Base-by-base conservation (phyloP, 495 filamentous ascomycete genomes). In the Echria macrotheca region DNA sequence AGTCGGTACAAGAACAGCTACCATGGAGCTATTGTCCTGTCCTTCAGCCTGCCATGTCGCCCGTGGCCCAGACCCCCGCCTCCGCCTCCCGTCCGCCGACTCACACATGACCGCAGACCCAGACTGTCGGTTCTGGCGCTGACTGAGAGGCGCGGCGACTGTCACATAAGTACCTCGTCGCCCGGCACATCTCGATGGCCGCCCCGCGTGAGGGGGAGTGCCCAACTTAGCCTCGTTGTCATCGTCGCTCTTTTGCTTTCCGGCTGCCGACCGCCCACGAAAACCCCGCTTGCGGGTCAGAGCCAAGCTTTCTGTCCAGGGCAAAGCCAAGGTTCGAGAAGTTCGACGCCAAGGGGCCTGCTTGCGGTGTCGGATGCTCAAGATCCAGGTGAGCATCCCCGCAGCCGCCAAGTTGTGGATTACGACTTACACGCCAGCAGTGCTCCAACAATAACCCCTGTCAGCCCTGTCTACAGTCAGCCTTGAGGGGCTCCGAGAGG, bases 321-420 rank as follows among this genome's bases (percentile, higher is more conserved):
- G 82, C 41, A 75, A 81, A 29, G 74, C 80, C 52, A 82, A 86
- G 61, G 83, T 86, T 9, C 75, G 80, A 53, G 76, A 80, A 45
- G 77, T 87, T 17, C 69, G 83, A 44, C 85, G 85, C 53, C 69
- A 73, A 17, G 83, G 85, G n/a, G 84, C 85, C 5, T 89, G 84
- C 56, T 78, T 87, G 50, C 70, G 82, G 52, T 88, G 83, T 65
- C 73, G 80, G 17, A 84, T 88, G 77, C 70, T 89, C 4, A 86
- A 86, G 64, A 87, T 56, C 24, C 53, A 56, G 61, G 64, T 64
- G 33, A 44, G 47, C 28, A 29, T 23, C 10, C 26, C 37, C 28
- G 37, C 25, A 12, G 12, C 10, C 10, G n/a, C 8, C 33, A 17
- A 5, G n/a, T 33, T 19, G 14, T 26, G 24, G 36, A 40, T 44